Base-by-base conservation (phyloP, 768 basidiomycete species). In the Rickenella mellea region DNA sequence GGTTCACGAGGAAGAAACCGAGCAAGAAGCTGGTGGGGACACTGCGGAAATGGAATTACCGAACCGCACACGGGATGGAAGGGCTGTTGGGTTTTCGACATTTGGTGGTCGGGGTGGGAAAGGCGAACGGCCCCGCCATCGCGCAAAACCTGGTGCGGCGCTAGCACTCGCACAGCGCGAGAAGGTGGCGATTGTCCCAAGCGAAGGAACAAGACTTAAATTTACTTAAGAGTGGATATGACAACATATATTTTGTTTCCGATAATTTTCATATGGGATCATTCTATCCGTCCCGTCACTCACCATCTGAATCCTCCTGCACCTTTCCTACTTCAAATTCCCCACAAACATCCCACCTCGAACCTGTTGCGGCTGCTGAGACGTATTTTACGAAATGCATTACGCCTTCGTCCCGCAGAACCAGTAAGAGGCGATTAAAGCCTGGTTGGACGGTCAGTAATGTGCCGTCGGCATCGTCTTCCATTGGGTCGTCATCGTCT, bases 321-420 rank as follows among this genome's bases (percentile, higher is more conserved):
- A 89, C 57, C 67, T 83, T 78, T 2, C 88, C 91, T 8, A 96
- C 81, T 55, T 91, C 89, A 58, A 84, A 97, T 63, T 98, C 94
- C 3, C 80, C 83, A 48, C 81, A 88, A 9, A 97, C 65, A 57
- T 98, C 94, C 91, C 91, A 98, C 41, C 94, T 68, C 22, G 88
- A 91, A 7, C 91, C 89, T 40, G 80, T 77, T 0, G 94, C 94
- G 1, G 81, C 78, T 12, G 87, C 88, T 21, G 85, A 86, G 15
- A 97, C 77, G 53, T 98, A 98, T 59, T 97, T 98, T 48, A 93
- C 89, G 58, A 97, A 98, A 30, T 77, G 77, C 79, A 98, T 82
- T 36, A 98, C 92, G 15, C 85, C 76, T 55, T 91, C 86, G 59
- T 98, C 94, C 12, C 94, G 75, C 44, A 97, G 66, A 19, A 97